These are phyloP conservation scores for Phytophthora cryptogea DNA, from an alignment of 352 stramenopile genomes.

Conservation along the genomic window DNA sequence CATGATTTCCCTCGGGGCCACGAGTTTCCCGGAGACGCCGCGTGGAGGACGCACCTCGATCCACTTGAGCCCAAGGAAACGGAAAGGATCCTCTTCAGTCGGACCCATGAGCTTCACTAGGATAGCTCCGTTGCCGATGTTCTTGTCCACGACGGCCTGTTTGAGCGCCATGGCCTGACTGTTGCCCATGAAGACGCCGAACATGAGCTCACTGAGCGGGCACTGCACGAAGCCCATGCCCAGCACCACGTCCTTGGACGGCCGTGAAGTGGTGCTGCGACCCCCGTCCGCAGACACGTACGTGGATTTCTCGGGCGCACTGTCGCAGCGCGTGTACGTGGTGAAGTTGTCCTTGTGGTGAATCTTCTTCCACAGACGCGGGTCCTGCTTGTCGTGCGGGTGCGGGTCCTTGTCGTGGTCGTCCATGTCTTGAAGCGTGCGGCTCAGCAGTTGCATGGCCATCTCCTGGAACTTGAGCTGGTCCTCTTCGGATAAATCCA, in stretches of 20 bases:
- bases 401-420: slow-evolving; percentile 34
- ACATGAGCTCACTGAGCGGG: slow-evolving; percentile 50
- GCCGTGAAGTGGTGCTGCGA: slow-evolving; percentile 31
- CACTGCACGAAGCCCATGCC: slow-evolving; percentile 50
- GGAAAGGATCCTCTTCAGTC: slow-evolving; percentile 44
- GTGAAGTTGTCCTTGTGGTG: slow-evolving; percentile 38
- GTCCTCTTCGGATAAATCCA: slow-evolving; percentile 29
- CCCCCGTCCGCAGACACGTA: slow-evolving; percentile 36
- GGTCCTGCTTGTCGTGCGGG: slow-evolving; percentile 33
- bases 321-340: slow-evolving; percentile 37
- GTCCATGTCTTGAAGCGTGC: slow-evolving; percentile 40
- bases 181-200: slow-evolving; percentile 38
- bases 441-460: slow-evolving; percentile 42
- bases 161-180: slow-evolving; percentile 38
- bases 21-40: slow-evolving; percentile 32
- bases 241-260: slow-evolving; percentile 45
- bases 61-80: slow-evolving; percentile 52
- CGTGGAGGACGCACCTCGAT: slow-evolving; percentile 35
- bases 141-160: slow-evolving; percentile 38
- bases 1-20: slow-evolving; percentile 46
- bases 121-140: slow-evolving; percentile 40
- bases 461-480: slow-evolving; percentile 44
- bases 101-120: slow-evolving; percentile 42
- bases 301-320: slow-evolving; percentile 26
- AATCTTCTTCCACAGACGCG: slow-evolving; percentile 39